A percentile compares a stretch with the other conserved stretches of the same genome.
These are phyloP conservation scores for Naganishia albida DNA, from an alignment of 1,284 basidiomycete species.

Conservation along the genomic window DNA sequence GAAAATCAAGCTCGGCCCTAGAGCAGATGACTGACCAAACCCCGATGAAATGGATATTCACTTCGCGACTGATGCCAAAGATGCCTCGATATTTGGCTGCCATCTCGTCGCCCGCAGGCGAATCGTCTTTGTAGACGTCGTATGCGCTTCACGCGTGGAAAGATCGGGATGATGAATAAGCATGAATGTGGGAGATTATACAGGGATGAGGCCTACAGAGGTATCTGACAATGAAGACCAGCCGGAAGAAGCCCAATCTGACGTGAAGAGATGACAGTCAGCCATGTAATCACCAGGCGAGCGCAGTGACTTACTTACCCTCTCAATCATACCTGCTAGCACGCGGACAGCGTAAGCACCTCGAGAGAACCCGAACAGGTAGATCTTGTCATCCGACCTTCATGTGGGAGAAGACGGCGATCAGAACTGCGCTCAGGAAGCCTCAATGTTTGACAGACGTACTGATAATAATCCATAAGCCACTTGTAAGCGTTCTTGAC, in stretches of 20 bases:
- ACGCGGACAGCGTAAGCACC: constrained; percentile 53
- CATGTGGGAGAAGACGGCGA: no score
- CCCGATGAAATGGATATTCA: constrained; percentile 46
- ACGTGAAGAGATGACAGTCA: neutral
- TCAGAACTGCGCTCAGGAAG: no score
- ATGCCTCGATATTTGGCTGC: constrained; percentile 34
- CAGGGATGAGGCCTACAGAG: constrained; percentile 2
- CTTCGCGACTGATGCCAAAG: constrained; percentile 37
- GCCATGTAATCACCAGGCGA: no score
- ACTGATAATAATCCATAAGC: constrained; percentile 39
- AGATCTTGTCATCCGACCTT: constrained; percentile 50
- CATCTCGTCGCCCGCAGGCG: neutral
- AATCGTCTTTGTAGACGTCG: constrained; percentile 37
- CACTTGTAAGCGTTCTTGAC: constrained; percentile 38
- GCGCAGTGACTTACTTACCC: no score
- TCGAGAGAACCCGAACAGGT: constrained; percentile 53
- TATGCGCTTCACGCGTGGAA: constrained; percentile 38
- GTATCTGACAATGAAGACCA: constrained; percentile 25
- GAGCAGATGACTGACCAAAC: constrained; percentile 32
- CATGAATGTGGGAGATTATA: no score
- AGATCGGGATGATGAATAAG: no score
- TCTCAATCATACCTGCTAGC: constrained; percentile 50
- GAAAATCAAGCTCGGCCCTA: no score
- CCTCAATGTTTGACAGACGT: no score
- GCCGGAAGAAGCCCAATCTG: constrained; percentile 32